Percentiles rank a stretch among this genome's conserved stretches.
These are phyloP conservation scores for Cyberlindnera americana DNA, from an alignment of 805 yeast genomes.

Conservation along the genomic window DNA sequence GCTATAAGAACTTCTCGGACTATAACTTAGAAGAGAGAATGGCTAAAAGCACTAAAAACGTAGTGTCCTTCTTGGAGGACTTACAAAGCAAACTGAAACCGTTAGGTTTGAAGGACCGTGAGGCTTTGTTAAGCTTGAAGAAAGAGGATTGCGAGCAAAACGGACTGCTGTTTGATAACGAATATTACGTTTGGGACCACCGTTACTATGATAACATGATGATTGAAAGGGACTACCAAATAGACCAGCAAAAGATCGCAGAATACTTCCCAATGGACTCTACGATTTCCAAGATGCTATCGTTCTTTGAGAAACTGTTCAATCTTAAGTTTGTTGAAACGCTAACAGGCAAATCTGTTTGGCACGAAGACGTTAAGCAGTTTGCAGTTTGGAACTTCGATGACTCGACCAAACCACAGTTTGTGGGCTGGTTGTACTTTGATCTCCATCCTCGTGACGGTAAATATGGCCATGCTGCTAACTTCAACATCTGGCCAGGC, in stretches of 20 bases:
- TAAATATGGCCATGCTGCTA: conserved; percentile 87
- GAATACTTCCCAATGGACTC: conserved; percentile 76
- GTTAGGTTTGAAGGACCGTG: conserved; percentile 53
- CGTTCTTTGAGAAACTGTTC: conserved; percentile 66
- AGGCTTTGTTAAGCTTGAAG: conserved; percentile 48
- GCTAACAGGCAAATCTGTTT: conserved; percentile 39
- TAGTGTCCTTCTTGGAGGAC: conserved; percentile 58
- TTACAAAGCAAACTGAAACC: conserved; percentile 56
- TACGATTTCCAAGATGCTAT: conserved; percentile 66
- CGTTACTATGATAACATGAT: conserved; percentile 61
- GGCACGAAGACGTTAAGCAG: conserved; percentile 80
- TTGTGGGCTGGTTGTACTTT: conserved; percentile 75
- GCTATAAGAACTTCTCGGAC: conserved; percentile 66
- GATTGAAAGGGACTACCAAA: conserved; percentile 64
- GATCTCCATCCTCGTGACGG: conserved; percentile 86
- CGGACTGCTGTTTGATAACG: conserved; percentile 39
- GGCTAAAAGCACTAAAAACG: conserved; percentile 69
- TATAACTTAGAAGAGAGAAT: conserved; percentile 72
- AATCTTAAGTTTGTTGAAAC: conserved; percentile 61
- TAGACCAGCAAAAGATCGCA: conserved; percentile 66
- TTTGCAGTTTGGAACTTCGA: conserved; percentile 69
- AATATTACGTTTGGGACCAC: conserved; percentile 70
- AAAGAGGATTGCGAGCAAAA: conserved; percentile 44
- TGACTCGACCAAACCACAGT: conserved; percentile 43
- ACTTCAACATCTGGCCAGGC: conserved; percentile 65